These are phyloP conservation scores for Isatis lusitanica DNA, from an alignment of 441 rosid genomes.

Conservation along the genomic window DNA sequence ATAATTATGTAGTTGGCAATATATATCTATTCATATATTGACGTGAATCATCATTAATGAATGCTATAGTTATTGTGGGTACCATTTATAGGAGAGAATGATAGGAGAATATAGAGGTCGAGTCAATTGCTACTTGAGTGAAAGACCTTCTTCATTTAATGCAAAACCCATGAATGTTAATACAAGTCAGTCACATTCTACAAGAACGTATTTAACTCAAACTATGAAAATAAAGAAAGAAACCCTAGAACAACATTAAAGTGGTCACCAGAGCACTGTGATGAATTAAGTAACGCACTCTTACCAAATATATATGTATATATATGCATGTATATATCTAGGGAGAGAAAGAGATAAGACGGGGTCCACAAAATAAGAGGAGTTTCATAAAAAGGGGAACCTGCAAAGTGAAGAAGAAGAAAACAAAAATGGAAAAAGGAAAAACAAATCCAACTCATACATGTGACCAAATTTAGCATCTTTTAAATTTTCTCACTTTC, in stretches of 20 bases:
- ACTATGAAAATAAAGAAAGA: conserved; percentile 33
- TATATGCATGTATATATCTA: conserved; percentile 11
- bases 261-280: conserved; percentile 27
- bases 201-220: conserved; percentile 17
- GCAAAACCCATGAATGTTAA: conserved; percentile 35
- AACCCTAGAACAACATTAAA: conserved; percentile 35
- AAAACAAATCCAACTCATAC: conserved; percentile 39
- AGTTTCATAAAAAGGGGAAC: conserved; percentile 42
- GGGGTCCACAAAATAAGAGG: conserved; percentile 33
- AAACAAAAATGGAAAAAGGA: conserved; percentile 38
- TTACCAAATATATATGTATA: conserved; percentile 16
- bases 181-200: conserved; percentile 32
- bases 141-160: conserved; percentile 37
- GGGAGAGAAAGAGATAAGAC: conserved; percentile 30
- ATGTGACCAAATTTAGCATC: conserved; percentile 43
- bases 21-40: background rate
- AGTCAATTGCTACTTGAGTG: conserved; percentile 36
- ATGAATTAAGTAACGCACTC: conserved; percentile 28
- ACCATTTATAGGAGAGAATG: conserved; percentile 30
- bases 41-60: conserved; percentile 26
- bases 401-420: conserved; percentile 44
- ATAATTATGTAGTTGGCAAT: background rate
- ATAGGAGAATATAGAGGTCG: conserved; percentile 31
- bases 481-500: conserved; percentile 25
- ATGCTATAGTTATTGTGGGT: conserved; percentile 19